Conservation (phyloP, 192 early-diverging fungal species). For the Jimgerdemannia lactiflua region DNA sequence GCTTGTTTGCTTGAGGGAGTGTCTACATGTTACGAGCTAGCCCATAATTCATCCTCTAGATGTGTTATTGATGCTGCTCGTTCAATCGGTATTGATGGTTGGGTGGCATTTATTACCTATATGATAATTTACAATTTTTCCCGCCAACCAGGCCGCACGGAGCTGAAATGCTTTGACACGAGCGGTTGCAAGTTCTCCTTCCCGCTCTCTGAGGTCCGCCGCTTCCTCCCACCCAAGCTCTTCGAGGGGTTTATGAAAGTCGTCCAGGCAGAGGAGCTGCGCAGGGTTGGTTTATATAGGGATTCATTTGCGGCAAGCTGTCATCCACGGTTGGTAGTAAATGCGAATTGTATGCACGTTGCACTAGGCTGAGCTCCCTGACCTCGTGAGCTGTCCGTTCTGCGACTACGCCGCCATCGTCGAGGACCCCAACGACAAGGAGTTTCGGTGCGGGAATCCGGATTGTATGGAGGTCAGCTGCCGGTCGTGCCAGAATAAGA, state of each 20-base stretch:
- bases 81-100: no score
- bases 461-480: conserved; percentile 46
- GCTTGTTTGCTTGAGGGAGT: no score
- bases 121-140: not conserved
- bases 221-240: conserved; percentile 33
- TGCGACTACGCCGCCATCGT: conserved; percentile 40
- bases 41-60: no score
- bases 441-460: conserved; percentile 46
- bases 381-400: conserved; percentile 42
- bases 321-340: not conserved
- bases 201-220: conserved; percentile 29
- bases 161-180: conserved; percentile 41
- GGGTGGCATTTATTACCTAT: no score
- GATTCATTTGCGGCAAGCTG: conserved; percentile 7
- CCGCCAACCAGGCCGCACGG: conserved; percentile 24
- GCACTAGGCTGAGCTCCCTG: conserved; percentile 34
- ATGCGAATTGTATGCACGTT: not conserved
- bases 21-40: no score
- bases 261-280: conserved; percentile 42
- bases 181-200: conserved; percentile 42
- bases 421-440: conserved; percentile 38
- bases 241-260: conserved; percentile 37
- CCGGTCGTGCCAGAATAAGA: conserved; percentile 40
- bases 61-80: no score
- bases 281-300: conserved; percentile 26